Percentiles rank a stretch among this genome's conserved stretches.
Evolutionary conservation across 768 basidiomycete genomes (phyloP).

Genomic region (Tricholoma hemisulphureum): DNA sequence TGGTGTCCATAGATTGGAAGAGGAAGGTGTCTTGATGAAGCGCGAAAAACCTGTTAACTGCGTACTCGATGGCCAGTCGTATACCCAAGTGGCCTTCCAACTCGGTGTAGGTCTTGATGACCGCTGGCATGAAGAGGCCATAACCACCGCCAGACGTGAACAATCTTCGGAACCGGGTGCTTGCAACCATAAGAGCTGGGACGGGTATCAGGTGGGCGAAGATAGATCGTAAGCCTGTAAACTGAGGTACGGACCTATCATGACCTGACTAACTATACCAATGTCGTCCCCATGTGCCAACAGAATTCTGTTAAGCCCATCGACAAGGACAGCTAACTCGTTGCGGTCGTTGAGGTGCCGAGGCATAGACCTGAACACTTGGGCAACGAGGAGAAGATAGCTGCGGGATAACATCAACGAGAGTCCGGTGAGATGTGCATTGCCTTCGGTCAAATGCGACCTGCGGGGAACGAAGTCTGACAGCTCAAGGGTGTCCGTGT

Average conservation of each 20-base stretch:
- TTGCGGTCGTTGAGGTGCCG: conserved; percentile 67
- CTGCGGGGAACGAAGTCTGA: conserved; percentile 48
- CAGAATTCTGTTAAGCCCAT: conserved; percentile 70
- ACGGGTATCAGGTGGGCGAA: conserved; percentile 4
- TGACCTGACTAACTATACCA: conserved; percentile 70
- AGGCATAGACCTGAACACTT: conserved; percentile 71
- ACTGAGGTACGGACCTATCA: conserved; percentile 54
- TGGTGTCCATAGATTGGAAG: conserved; percentile 67
- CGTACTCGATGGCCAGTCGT: conserved; percentile 66
- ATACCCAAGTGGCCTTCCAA: conserved; percentile 56
- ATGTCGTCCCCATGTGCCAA: conserved; percentile 69
- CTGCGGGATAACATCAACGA: conserved; percentile 68
- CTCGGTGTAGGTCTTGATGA: conserved; percentile 71
- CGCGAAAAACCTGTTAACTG: conserved; percentile 69
- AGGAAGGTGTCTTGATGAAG: conserved; percentile 71
- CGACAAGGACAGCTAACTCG: conserved; percentile 64
- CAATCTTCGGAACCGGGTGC: conserved; percentile 72
- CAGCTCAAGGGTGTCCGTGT: conserved; percentile 36
- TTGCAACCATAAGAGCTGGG: conserved; percentile 69
- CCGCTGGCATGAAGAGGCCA: conserved; percentile 68
- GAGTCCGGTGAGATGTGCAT: conserved; percentile 36
- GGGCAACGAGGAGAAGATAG: conserved; percentile 63
- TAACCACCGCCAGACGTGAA: conserved; percentile 74
- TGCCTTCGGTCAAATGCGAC: conserved; percentile 4
- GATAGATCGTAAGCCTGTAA: no score